A percentile compares a stretch with the other conserved stretches of the same genome.
These are phyloP conservation scores for Paspalum notatum DNA, from an alignment of 176 grass and related monocot species.

Conservation along the genomic window DNA sequence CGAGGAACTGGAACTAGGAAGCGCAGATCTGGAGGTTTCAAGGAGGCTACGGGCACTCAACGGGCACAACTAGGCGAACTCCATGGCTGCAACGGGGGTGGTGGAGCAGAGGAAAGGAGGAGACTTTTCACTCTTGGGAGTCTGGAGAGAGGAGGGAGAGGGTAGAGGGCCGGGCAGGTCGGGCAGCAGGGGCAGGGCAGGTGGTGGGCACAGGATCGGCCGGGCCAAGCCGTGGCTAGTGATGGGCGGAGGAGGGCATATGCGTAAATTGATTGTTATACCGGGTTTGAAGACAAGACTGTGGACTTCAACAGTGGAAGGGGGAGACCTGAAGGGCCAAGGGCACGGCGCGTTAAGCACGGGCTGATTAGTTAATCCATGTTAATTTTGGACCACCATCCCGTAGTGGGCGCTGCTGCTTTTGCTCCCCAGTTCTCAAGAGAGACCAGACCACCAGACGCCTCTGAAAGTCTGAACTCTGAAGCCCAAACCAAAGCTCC, in stretches of 20 bases:
- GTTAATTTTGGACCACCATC: background rate
- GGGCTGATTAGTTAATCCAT: background rate
- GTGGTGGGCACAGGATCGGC: constrained; percentile 41
- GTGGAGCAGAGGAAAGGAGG: constrained; percentile 23
- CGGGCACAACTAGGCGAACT: constrained; percentile 49
- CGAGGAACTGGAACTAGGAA: background rate
- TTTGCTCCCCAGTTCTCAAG: background rate
- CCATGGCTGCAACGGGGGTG: constrained; percentile 15
- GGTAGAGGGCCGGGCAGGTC: constrained; percentile 53
- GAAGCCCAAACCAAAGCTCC: background rate
- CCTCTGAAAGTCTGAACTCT: too few species aligned
- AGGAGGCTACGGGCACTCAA: constrained; percentile 2
- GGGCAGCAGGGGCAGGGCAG: constrained; percentile 58
- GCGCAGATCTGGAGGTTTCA: constrained; percentile 50
- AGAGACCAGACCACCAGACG: background rate
- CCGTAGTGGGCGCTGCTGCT: background rate
- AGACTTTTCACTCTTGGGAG: constrained; percentile 39
- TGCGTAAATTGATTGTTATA: background rate
- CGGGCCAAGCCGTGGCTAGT: constrained; percentile 17
- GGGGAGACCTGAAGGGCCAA: background rate
- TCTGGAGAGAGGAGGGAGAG: background rate
- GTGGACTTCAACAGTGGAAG: background rate
- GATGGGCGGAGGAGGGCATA: constrained; percentile 24
- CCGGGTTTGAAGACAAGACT: background rate
- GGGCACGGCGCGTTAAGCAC: background rate